Evolutionary conservation across 164 flowering plant genomes (phyloP).

Genomic region (Litsea cubeba): DNA sequence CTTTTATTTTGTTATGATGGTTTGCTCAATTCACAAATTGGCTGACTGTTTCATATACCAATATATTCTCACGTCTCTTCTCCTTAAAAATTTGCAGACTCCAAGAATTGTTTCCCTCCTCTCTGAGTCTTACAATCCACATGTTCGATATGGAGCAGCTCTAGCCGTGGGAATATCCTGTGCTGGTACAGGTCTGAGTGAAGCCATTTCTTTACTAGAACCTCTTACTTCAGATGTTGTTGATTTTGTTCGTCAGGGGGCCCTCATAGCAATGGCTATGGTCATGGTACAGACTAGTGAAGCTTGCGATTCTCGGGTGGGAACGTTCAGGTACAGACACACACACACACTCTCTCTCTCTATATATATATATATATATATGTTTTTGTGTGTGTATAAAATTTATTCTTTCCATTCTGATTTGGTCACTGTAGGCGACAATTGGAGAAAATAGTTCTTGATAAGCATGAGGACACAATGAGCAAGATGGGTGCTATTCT

Average conservation of each 20-base stretch:
- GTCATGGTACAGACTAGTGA: slow-evolving; percentile 96
- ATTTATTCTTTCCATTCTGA: neutral
- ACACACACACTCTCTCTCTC: no score
- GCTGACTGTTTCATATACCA: neutral
- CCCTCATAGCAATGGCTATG: slow-evolving; percentile 99
- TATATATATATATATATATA: neutral
- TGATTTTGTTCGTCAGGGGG: slow-evolving; percentile 99
- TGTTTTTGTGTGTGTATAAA: no score
- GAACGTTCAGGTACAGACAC: slow-evolving; percentile 69
- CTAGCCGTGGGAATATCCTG: slow-evolving; percentile 99
- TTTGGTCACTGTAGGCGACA: slow-evolving; percentile 54
- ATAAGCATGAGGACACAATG: slow-evolving; percentile 99
- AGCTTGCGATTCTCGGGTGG: slow-evolving; percentile 96
- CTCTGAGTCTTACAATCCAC: slow-evolving; percentile 98
- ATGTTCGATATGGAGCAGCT: slow-evolving; percentile 99
- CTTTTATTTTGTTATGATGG: neutral
- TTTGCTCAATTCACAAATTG: neutral
- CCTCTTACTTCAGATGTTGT: slow-evolving; percentile 97
- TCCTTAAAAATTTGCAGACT: slow-evolving; percentile 51
- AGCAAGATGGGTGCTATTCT: slow-evolving; percentile 99
- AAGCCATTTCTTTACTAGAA: slow-evolving; percentile 94
- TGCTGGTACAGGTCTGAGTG: slow-evolving; percentile 98
- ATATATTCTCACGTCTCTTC: neutral
- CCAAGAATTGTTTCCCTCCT: slow-evolving; percentile 93
- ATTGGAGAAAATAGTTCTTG: slow-evolving; percentile 92